A percentile compares a stretch with the other conserved stretches of the same genome.
phyloP scores from a whole-genome alignment of 352 stramenopile genomes.

The Phytopythium boreale region DNA sequence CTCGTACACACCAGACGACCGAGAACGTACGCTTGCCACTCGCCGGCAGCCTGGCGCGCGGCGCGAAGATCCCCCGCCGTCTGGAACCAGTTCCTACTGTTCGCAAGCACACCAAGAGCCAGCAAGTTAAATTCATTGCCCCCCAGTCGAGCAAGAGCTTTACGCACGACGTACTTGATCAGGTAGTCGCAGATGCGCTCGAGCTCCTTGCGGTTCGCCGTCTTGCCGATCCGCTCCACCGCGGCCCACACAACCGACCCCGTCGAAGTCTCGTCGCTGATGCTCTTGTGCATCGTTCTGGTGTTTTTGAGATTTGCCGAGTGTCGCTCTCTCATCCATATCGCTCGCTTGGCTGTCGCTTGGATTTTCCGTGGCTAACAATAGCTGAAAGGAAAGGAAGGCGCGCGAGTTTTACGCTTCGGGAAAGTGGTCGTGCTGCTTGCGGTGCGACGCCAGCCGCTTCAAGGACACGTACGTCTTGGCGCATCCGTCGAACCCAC shows the following conservation, averaged over 20 bases:
- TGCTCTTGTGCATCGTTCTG: constrained; percentile 16
- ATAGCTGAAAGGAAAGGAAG: not conserved
- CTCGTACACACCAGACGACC: not conserved
- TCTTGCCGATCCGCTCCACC: constrained; percentile 53
- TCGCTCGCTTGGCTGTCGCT: too few relatives aligned
- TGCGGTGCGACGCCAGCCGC: constrained; percentile 28
- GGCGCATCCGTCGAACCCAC: constrained; percentile 22
- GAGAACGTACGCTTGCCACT: constrained; percentile 53
- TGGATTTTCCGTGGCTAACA: constrained; percentile 4
- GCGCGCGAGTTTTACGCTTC: not conserved
- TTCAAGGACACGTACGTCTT: constrained; percentile 43
- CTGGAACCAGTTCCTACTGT: constrained; percentile 69
- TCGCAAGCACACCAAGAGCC: constrained; percentile 2
- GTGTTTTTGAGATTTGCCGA: too few relatives aligned
- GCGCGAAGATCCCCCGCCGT: constrained; percentile 51
- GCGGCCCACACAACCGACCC: constrained; percentile 49
- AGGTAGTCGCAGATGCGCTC: constrained; percentile 61
- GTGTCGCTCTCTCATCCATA: too few relatives aligned
- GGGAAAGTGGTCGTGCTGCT: constrained; percentile 11
- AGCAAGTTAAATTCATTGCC: not conserved
- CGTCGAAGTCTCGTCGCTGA: constrained; percentile 34
- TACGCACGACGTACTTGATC: constrained; percentile 32
- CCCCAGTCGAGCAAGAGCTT: not conserved
- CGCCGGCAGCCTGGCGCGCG: constrained; percentile 27
- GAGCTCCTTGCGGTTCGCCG: constrained; percentile 39